A percentile compares a stretch with the other conserved stretches of the same genome.
Conservation (phyloP, 2,329 filamentous ascomycete species). For the Lasiodiplodia theobromae region DNA sequence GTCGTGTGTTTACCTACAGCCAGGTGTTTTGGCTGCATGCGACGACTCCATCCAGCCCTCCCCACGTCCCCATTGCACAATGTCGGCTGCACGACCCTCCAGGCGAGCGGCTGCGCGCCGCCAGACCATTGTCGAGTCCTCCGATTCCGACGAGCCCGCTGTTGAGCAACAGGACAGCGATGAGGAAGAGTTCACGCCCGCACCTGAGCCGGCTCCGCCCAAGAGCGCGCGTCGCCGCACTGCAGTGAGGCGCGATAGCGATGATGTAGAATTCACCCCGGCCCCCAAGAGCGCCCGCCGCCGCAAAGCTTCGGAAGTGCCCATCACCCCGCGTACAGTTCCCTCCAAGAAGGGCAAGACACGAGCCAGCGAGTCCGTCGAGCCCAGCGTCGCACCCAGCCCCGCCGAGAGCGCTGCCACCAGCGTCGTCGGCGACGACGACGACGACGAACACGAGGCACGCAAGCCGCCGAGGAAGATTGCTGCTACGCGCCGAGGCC, state of each 20-base stretch:
- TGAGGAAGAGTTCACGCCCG: constrained; percentile 83
- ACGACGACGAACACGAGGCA: constrained; percentile 1
- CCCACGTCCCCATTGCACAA: not conserved
- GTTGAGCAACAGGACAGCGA: constrained; percentile 67
- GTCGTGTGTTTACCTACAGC: constrained; percentile 2
- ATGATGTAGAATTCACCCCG: constrained; percentile 83
- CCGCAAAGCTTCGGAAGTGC: constrained; percentile 55
- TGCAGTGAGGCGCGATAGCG: constrained; percentile 65
- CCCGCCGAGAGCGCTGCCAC: constrained; percentile 43
- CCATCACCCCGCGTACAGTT: constrained; percentile 55
- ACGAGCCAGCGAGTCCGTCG: constrained; percentile 59
- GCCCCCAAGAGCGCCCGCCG: constrained; percentile 52
- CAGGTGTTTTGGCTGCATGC: constrained; percentile 9
- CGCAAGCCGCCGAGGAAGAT: constrained; percentile 21
- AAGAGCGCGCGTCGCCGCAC: constrained; percentile 65
- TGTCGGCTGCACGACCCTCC: constrained; percentile 57
- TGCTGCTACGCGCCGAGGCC: constrained; percentile 14
- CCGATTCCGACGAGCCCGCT: constrained; percentile 73
- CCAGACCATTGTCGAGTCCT: constrained; percentile 74
- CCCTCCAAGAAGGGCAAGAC: constrained; percentile 51
- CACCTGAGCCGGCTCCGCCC: constrained; percentile 62
- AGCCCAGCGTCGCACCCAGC: constrained; percentile 68
- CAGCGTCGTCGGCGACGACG: constrained; percentile 5
- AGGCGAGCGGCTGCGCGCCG: constrained; percentile 70
- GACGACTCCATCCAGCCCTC: constrained; percentile 5